Evolutionary conservation across 352 stramenopile species (phyloP), one percentile per base, ranked within the genome.

Genomic region (Phytophthora cryptogea): DNA sequence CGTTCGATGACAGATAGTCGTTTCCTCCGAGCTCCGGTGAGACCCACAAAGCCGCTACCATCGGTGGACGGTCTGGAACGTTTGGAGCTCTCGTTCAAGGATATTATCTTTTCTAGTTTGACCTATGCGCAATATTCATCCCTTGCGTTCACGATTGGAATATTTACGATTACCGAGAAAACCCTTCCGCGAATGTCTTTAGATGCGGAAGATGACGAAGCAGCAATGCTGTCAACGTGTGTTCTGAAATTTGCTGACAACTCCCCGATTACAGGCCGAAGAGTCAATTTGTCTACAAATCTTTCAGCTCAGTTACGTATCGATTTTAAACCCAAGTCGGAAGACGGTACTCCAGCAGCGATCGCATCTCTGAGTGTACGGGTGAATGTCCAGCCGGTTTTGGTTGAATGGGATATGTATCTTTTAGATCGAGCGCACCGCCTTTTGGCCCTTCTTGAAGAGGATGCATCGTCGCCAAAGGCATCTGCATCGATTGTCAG

Each of bases 331-430:
- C 43, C 69, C 11, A 66, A 66, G 40, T 14, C 13, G 6, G 67
- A 68, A 14, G 72, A 72, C 6, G 50, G 45, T 4, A 50, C 66
- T 20, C 40, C 41, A 16, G 56, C 51, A n/a, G 57, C 45, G 16
- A 67, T 78, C 17, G 60, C 84, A 28, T 81, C 70, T 4, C 51
- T 92, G 14, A 63, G 72, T 8, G 58, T 94, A n/a, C 74, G 82
- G 50, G 68, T 93, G 36, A 87, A 90, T 37, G 67, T 76, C 3
- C 87, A 94, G 31, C 86, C 87, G 5, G 67, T 96, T 39, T 50
- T 92, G 2, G 47, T 96, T 8, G 87, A 96, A 70, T 93, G 74
- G 75, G 87, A 96, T 74, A 92, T 94, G 86, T 88, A 92, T 63
- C 61, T 96, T 33, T 66, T 96, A 17, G 81, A 95, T 63, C 79